Base-by-base conservation (phyloP, 345 rosid species). In the Brassica juncea region DNA sequence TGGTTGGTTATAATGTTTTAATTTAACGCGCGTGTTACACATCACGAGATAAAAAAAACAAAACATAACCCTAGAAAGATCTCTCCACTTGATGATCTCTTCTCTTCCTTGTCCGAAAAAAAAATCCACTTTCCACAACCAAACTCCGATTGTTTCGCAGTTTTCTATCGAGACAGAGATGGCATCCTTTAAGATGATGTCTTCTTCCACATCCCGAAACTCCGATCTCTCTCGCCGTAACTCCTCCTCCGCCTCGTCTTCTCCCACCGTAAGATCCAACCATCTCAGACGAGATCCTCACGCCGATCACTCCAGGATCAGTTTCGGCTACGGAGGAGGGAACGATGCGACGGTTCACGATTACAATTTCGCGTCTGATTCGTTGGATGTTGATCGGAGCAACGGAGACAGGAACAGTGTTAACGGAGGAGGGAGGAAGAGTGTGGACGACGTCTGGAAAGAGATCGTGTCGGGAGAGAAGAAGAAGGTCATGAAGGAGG, bases 391-490 rank as follows among this genome's bases (percentile, higher is more conserved):
- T 27, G 72, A 72, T 65, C 83, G 72, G 60, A 77, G 71, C 61
- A 71, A 66, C 75, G 75, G 79, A 49, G 75, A 65, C 68, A 55
- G 72, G 4, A 39, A 35, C 59, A 71, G 75, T 31, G 70, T 73
- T 5, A 54, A 67, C 67, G 73, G 68, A 34, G 71, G 71, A 11
- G 71, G 72, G 12, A 74, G 69, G 23, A 87, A 78, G 80, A 89
- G 82, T 1, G 94, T 83, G 5, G 95, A 95, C 7, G 94, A 93
- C 16, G 90, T 90, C n/a, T 91, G 98, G 99, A 85, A 86, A 70
- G 99, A 91, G 85, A 91, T 95, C 62, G 89, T 91, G 11, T 88
- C 90, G 1, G 88, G 86, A 35, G 91, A 87, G 75, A 86, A 80
- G 61, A 88, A 77, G 76, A 88, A 83, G 74, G 75, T 69, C 14